Evolutionary conservation across 2,329 filamentous ascomycete genomes (phyloP).

Genomic region (Penicillium olsonii): DNA sequence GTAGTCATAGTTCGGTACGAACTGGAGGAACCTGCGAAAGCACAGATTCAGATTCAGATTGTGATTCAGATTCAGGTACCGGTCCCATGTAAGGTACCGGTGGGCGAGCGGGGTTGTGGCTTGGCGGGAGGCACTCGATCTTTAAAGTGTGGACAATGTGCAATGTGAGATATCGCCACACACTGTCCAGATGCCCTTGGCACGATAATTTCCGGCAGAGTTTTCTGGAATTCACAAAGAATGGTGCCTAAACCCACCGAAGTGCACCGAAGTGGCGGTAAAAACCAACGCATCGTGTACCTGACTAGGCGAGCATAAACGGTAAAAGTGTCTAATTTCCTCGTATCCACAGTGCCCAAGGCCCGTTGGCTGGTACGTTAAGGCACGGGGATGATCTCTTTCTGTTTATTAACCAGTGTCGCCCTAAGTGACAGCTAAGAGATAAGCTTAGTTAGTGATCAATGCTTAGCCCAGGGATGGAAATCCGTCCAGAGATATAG

Average conservation of each 20-base stretch:
- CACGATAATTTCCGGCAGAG: conserved; percentile 3
- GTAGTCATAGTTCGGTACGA: no score
- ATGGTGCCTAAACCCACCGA: conserved; percentile 1
- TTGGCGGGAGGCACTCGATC: conserved; percentile 1
- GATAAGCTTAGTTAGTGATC: conserved; percentile 4
- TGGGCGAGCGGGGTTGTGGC: conserved; percentile 2
- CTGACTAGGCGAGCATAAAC: neutral
- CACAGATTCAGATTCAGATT: no score
- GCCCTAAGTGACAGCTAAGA: neutral
- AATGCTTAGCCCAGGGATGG: neutral
- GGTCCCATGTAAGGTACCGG: neutral
- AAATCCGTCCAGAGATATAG: neutral
- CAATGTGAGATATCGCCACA: neutral
- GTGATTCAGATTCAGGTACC: no score
- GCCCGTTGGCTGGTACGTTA: neutral
- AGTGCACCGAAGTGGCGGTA: conserved; percentile 6
- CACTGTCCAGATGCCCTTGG: conserved; percentile 2
- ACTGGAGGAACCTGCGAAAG: no score
- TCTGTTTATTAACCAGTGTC: conserved; percentile 3
- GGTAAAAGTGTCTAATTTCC: conserved; percentile 1
- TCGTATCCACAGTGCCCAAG: conserved; percentile 4
- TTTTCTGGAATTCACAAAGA: neutral
- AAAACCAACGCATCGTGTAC: neutral
- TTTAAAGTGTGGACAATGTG: neutral
- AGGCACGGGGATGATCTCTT: conserved; percentile 3